Percentiles rank a stretch among this genome's conserved stretches.
Conservation (phyloP, 768 basidiomycete species). For the Mycena haematopus region DNA sequence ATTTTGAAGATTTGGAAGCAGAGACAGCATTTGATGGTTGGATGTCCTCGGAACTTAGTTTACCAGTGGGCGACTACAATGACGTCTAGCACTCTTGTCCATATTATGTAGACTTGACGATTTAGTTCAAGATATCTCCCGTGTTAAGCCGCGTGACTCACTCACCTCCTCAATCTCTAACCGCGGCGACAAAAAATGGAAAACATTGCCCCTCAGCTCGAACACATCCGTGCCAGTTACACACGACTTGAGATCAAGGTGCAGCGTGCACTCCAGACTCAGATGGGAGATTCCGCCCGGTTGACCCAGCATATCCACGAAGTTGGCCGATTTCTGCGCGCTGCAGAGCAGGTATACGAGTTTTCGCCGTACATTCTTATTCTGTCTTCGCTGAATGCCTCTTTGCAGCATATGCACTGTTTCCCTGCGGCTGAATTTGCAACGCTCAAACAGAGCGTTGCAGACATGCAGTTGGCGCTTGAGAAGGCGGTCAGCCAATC, state of each 20-base stretch:
- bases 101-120: not conserved
- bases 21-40: constrained; percentile 9
- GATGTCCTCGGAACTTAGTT: constrained; percentile 5
- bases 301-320: not conserved
- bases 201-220: not conserved
- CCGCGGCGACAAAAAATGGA: no score
- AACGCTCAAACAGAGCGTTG: not conserved
- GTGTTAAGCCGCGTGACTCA: no score
- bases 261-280: not conserved
- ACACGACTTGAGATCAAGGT: not conserved
- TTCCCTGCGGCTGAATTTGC: constrained; percentile 2
- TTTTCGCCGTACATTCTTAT: not conserved
- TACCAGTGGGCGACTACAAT: not conserved
- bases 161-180: no score
- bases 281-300: not conserved
- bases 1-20: not conserved
- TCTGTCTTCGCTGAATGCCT: not conserved
- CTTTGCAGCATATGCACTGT: not conserved
- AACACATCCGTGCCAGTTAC: not conserved
- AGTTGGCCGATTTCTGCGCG: not conserved
- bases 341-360: not conserved
- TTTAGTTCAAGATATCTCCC: no score
- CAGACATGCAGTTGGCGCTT: not conserved
- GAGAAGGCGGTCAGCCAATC: not conserved
- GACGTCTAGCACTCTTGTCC: not conserved